Percentiles rank a stretch among this genome's conserved stretches.
Evolutionary conservation across 495 filamentous ascomycete genomes (phyloP).

Genomic region (Physcia stellaris): DNA sequence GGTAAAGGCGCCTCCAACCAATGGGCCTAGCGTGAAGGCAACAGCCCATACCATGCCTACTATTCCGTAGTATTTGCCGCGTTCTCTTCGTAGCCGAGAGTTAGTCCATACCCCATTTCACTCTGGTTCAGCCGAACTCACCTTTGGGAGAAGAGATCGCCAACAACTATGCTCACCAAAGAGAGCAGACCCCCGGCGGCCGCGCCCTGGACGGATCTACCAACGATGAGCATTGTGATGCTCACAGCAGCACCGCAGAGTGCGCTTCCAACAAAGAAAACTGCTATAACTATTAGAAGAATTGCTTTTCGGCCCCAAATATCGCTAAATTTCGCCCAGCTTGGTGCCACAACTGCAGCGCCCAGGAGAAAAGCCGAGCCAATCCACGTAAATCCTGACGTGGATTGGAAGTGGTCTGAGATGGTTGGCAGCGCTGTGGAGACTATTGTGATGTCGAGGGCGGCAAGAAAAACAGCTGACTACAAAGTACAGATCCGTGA

Average conservation of each 20-base stretch:
- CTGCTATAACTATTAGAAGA: slow-evolving; percentile 1
- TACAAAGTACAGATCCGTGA: no score
- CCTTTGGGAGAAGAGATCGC: slow-evolving; percentile 22
- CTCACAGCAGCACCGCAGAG: slow-evolving; percentile 11
- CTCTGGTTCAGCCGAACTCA: no score
- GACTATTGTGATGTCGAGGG: slow-evolving; percentile 41
- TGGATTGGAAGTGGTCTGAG: slow-evolving; percentile 27
- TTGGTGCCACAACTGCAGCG: slow-evolving; percentile 12
- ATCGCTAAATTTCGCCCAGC: slow-evolving; percentile 27
- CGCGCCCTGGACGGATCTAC: slow-evolving; percentile 24
- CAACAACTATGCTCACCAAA: slow-evolving; percentile 22
- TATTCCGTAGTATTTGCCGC: slow-evolving; percentile 25
- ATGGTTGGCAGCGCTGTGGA: slow-evolving; percentile 40
- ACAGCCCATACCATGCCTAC: slow-evolving; percentile 21
- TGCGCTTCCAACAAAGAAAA: slow-evolving; percentile 15
- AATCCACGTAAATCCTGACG: slow-evolving; percentile 39
- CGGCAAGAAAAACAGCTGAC: slow-evolving; percentile 33
- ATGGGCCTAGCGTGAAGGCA: slow-evolving; percentile 1
- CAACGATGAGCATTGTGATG: slow-evolving; percentile 15
- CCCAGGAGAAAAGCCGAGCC: slow-evolving; percentile 32
- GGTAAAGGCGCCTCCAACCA: slow-evolving; percentile 6
- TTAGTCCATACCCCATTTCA: no score
- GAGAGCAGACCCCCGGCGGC: slow-evolving; percentile 22
- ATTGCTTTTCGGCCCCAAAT: slow-evolving; percentile 34
- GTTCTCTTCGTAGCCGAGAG: no score